These are phyloP conservation scores for Urtica urens DNA, from an alignment of 306 rosid species.

Conservation along the genomic window DNA sequence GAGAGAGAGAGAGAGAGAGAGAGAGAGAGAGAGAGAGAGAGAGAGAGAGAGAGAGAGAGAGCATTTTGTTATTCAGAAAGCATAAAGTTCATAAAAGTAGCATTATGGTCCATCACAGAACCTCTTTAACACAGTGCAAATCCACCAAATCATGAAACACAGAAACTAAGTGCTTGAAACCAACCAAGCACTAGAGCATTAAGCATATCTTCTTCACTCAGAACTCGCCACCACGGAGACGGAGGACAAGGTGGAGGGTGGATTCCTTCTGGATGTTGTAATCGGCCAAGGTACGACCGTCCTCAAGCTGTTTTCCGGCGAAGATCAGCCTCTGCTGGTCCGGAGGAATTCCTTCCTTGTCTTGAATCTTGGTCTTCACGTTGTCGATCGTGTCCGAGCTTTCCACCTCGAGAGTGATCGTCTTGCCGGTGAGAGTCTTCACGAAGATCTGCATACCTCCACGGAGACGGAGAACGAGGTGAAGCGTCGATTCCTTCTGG, in stretches of 20 bases:
- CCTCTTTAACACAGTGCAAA: too few relatives aligned
- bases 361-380: constrained; percentile 30
- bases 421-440: constrained; percentile 29
- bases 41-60: too few relatives aligned
- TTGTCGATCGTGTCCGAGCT: constrained; percentile 26
- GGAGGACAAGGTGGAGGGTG: constrained; percentile 30
- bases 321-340: constrained; percentile 37
- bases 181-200: too few relatives aligned
- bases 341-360: constrained; percentile 32
- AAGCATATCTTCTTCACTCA: not conserved
- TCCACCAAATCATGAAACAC: too few relatives aligned
- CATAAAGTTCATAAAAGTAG: too few relatives aligned
- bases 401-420: constrained; percentile 30
- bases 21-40: too few relatives aligned
- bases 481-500: constrained; percentile 30
- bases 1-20: too few relatives aligned
- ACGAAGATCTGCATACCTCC: constrained; percentile 35
- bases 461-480: constrained; percentile 25
- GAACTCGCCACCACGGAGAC: constrained; percentile 32
- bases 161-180: too few relatives aligned
- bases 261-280: constrained; percentile 46
- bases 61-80: not conserved
- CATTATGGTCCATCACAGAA: too few relatives aligned
- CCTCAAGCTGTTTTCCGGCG: constrained; percentile 40
- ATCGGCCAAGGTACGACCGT: constrained; percentile 32